phyloP scores from a whole-genome alignment of 2,329 filamentous ascomycete genomes.

The Dichotomopilus funicola region DNA sequence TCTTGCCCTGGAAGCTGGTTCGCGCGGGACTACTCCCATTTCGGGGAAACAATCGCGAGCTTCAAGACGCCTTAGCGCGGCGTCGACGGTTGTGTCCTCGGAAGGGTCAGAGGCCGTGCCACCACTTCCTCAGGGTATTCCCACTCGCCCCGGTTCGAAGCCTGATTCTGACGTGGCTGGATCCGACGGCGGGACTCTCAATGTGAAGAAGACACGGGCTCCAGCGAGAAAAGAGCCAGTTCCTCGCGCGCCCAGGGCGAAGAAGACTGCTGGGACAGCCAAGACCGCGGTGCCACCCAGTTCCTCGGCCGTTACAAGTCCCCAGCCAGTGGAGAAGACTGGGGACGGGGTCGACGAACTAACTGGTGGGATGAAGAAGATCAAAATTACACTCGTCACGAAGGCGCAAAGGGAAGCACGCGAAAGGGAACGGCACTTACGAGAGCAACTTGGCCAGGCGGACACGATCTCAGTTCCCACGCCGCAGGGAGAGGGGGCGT shows the following conservation, averaged over 20 bases:
- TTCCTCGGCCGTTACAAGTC: constrained; percentile 7
- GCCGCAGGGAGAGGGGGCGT: constrained; percentile 11
- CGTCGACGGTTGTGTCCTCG: constrained; percentile 33
- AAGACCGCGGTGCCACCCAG: constrained; percentile 11
- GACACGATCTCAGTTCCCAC: constrained; percentile 11
- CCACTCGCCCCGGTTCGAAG: constrained; percentile 23
- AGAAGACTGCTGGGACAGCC: constrained; percentile 29
- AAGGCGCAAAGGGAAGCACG: constrained; percentile 52
- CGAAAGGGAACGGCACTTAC: constrained; percentile 27
- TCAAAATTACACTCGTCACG: constrained; percentile 56
- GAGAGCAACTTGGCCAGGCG: constrained; percentile 17
- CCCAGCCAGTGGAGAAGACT: constrained; percentile 13
- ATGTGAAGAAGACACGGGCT: constrained; percentile 55
- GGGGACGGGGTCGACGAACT: constrained; percentile 47
- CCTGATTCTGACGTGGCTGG: constrained; percentile 37
- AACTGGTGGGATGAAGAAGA: constrained; percentile 54
- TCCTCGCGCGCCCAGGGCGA: constrained; percentile 29
- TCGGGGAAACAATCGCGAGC: constrained; percentile 28
- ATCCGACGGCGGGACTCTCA: constrained; percentile 34
- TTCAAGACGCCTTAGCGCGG: constrained; percentile 44
- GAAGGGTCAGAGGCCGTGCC: constrained; percentile 22
- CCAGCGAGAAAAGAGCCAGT: constrained; percentile 39
- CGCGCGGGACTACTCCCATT: constrained; percentile 20
- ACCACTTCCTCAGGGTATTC: constrained; percentile 13
- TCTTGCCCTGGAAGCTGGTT: constrained; percentile 36